Evolutionary conservation across 768 basidiomycete genomes (phyloP), one percentile per base, ranked within the genome.

Genomic region (Hortiboletus flavorubellus): DNA sequence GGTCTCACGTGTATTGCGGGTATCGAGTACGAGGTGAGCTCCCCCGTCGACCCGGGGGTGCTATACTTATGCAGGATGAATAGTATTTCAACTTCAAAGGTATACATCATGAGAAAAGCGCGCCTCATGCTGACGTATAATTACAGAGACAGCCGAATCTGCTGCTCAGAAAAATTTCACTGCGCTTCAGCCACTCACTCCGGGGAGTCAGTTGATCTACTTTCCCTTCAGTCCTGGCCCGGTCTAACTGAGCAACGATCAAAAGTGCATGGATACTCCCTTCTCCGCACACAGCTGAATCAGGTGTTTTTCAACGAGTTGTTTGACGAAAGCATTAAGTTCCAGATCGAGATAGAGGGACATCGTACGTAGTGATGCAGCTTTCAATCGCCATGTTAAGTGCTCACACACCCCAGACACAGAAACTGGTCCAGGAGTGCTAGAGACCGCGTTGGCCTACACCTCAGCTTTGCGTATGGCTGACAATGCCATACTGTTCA

Each of bases 221-320:
- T 38, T 46, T 42, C 14, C 29, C 4, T 40, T 46, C n/a, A 9
- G 16, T 33, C 10, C 34, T 7, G 7, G 18, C 34, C 12, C 15
- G 12, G 5, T 23, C 53, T 60, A 30, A 66, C 49, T 14, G 30
- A 42, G 5, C 53, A 44, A 46, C 45, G 48, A 38, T 39, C 14
- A 7, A 29, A 56, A 98, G 94, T 96, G 90, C 97, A 98, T 63
- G 97, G 97, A 5, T 98, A 98, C 68, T 97, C 94, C 5, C 78
- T 98, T 34, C 80, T 99, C 5, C 80, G 95, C 39, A 93, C 94
- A 0, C 91, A 95, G 41, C 76, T 96, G 33, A 96, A 98, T 71
- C 85, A 84, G 53, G 84, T 80, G 14, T 99, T 95, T 70, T 98
- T 98, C 71, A 81, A 86, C 57, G 92, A 88, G 34, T 74, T 99